A percentile compares a stretch with the other conserved stretches of the same genome.
These are phyloP conservation scores for Periconia sp. DNA, from an alignment of 2,329 filamentous ascomycete genomes.

Conservation along the genomic window DNA sequence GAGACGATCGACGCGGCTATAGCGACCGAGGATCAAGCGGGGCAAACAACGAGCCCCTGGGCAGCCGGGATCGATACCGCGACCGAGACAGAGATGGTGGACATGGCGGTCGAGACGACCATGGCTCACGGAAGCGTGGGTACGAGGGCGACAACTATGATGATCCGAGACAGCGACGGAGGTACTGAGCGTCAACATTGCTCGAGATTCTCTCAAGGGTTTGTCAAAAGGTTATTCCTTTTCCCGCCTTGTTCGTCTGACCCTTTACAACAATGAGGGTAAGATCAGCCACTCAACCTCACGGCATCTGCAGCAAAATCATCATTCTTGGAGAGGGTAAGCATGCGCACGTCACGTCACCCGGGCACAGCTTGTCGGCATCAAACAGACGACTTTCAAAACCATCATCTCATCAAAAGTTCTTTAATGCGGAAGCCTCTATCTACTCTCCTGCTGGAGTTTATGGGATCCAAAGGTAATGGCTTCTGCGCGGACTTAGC, in stretches of 20 bases:
- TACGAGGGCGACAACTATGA: conserved; percentile 83
- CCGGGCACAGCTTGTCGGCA: neutral
- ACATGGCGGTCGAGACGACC: conserved; percentile 40
- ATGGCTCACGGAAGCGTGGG: conserved; percentile 60
- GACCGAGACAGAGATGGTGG: conserved; percentile 33
- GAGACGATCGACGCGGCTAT: conserved; percentile 24
- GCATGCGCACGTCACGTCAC: conserved; percentile 10
- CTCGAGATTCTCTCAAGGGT: conserved; percentile 34
- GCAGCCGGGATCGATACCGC: conserved; percentile 59
- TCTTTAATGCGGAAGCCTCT: too few species aligned
- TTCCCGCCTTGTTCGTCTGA: conserved; percentile 34
- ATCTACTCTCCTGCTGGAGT: neutral
- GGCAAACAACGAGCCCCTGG: conserved; percentile 85
- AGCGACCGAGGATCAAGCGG: conserved; percentile 62
- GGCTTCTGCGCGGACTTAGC: neutral
- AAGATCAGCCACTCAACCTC: conserved; percentile 35
- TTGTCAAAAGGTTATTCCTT: conserved; percentile 47
- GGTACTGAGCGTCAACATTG: conserved; percentile 57
- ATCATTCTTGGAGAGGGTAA: conserved; percentile 31
- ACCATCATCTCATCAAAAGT: neutral
- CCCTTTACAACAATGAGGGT: conserved; percentile 43
- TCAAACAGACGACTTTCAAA: neutral
- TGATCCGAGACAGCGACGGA: conserved; percentile 68
- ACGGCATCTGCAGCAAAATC: conserved; percentile 17
- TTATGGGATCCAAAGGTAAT: conserved; percentile 1